These are phyloP conservation scores for Xylariaceae sp. DNA, from an alignment of 2,329 filamentous ascomycete species.

Conservation along the genomic window DNA sequence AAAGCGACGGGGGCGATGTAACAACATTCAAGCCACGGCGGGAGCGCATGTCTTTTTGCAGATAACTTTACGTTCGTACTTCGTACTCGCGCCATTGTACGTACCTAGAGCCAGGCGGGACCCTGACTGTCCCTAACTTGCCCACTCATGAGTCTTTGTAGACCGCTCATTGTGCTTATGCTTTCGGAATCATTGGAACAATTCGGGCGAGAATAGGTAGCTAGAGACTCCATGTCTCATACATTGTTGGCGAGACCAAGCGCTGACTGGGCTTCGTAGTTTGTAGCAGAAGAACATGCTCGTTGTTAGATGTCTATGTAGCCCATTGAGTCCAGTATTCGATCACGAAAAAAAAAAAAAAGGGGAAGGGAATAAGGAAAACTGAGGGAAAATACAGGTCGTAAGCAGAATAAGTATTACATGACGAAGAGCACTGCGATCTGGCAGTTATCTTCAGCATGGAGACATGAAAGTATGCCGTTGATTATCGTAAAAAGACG, in stretches of 20 bases:
- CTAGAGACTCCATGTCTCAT: slow-evolving; percentile 1
- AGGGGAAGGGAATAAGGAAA: slow-evolving; percentile 23
- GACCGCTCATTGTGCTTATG: not conserved
- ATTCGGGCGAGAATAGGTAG: not conserved
- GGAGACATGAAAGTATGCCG: slow-evolving; percentile 29
- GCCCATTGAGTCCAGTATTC: slow-evolving; percentile 28
- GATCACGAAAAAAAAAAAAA: slow-evolving; percentile 10
- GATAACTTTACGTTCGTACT: too few relatives aligned
- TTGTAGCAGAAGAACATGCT: slow-evolving; percentile 15
- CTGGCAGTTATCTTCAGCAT: slow-evolving; percentile 25
- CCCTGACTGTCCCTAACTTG: not conserved
- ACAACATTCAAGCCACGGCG: slow-evolving; percentile 7
- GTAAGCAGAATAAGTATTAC: slow-evolving; percentile 45
- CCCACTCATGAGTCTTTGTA: not conserved
- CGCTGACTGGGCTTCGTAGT: not conserved
- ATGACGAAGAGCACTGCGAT: slow-evolving; percentile 41
- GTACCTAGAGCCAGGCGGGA: not conserved
- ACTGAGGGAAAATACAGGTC: slow-evolving; percentile 35
- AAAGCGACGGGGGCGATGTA: slow-evolving; percentile 8
- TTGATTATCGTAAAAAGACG: slow-evolving; percentile 34
- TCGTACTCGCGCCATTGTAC: not conserved
- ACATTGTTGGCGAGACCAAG: not conserved
- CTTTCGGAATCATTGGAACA: not conserved
- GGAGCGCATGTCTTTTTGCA: slow-evolving; percentile 3
- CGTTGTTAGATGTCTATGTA: slow-evolving; percentile 19